Evolutionary conservation across 1,284 basidiomycete species (phyloP).

Genomic region (Microbotryum scabiosae): DNA sequence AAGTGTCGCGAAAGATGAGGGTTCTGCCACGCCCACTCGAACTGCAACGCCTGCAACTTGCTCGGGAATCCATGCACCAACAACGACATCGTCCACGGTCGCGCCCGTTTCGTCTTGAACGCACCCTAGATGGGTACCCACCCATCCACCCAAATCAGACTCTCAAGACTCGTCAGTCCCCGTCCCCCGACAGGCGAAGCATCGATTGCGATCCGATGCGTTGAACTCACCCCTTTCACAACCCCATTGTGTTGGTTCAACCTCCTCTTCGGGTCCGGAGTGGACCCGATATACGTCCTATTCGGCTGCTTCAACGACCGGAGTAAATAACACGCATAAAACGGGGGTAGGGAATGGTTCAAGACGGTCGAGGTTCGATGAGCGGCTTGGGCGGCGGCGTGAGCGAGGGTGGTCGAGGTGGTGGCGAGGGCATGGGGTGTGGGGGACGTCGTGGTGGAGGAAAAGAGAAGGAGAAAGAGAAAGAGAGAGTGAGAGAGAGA

Average conservation of each 20-base stretch:
- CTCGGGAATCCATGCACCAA: constrained; percentile 82
- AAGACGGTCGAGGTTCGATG: constrained; percentile 38
- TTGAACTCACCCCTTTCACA: constrained; percentile 48
- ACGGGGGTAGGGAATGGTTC: constrained; percentile 59
- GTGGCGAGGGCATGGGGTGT: too few relatives aligned
- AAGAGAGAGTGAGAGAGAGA: too few relatives aligned
- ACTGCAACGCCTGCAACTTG: constrained; percentile 64
- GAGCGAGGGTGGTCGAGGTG: too few relatives aligned
- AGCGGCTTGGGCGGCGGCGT: too few relatives aligned
- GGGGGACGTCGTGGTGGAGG: too few relatives aligned
- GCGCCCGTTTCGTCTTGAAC: constrained; percentile 56
- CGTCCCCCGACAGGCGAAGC: too few relatives aligned
- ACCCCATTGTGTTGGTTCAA: constrained; percentile 58
- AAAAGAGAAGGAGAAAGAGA: too few relatives aligned
- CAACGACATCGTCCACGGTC: constrained; percentile 86
- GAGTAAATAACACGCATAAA: constrained; percentile 83
- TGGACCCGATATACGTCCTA: constrained; percentile 45
- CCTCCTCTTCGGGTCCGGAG: constrained; percentile 65
- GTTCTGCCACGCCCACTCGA: constrained; percentile 91
- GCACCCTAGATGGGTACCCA: too few relatives aligned
- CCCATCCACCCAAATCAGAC: too few relatives aligned
- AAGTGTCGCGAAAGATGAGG: constrained; percentile 47
- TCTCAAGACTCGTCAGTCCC: too few relatives aligned
- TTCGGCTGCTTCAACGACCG: constrained; percentile 52
- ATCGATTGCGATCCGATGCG: too few relatives aligned